These are phyloP conservation scores for Apiospora hydei DNA, from an alignment of 2,329 filamentous ascomycete genomes.

Conservation along the genomic window DNA sequence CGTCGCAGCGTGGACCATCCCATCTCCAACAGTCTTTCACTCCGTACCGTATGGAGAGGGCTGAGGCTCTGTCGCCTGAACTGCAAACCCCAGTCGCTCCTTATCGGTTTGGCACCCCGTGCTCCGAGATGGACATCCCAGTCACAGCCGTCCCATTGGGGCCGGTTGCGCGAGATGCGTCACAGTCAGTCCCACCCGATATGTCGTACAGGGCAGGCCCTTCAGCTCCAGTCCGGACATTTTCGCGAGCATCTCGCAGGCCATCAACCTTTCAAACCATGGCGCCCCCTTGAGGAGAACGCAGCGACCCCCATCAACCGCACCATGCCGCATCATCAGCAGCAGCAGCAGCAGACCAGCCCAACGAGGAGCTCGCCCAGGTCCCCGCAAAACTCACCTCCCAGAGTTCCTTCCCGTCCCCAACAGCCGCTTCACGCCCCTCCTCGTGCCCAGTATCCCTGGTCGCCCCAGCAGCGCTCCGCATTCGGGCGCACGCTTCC, in stretches of 20 bases:
- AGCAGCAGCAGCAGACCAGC: constrained; percentile 33
- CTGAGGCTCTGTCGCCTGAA: constrained; percentile 60
- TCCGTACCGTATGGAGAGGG: constrained; percentile 61
- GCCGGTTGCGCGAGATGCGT: constrained; percentile 78
- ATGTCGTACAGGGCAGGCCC: constrained; percentile 75
- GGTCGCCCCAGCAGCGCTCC: constrained; percentile 57
- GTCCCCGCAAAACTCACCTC: constrained; percentile 42
- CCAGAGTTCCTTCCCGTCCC: constrained; percentile 45
- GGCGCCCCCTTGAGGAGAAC: constrained; percentile 74
- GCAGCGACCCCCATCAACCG: constrained; percentile 50
- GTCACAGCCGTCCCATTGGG: constrained; percentile 75
- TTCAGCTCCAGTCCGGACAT: constrained; percentile 49
- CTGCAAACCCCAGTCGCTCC: constrained; percentile 65
- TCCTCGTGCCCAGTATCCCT: constrained; percentile 63
- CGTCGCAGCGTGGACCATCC: constrained; percentile 30
- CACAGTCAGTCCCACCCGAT: constrained; percentile 91
- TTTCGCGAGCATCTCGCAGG: constrained; percentile 67
- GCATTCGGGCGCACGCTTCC: constrained; percentile 48
- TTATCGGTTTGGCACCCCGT: constrained; percentile 84
- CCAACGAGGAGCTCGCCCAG: constrained; percentile 44
- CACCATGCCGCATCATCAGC: constrained; percentile 32
- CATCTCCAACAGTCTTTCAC: constrained; percentile 46
- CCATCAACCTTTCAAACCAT: constrained; percentile 75
- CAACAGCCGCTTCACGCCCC: constrained; percentile 57
- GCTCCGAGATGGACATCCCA: constrained; percentile 90